Percentiles rank a stretch among this genome's conserved stretches.
Conservation (phyloP, 257 asterid species). For the Solanum habrochaites region DNA sequence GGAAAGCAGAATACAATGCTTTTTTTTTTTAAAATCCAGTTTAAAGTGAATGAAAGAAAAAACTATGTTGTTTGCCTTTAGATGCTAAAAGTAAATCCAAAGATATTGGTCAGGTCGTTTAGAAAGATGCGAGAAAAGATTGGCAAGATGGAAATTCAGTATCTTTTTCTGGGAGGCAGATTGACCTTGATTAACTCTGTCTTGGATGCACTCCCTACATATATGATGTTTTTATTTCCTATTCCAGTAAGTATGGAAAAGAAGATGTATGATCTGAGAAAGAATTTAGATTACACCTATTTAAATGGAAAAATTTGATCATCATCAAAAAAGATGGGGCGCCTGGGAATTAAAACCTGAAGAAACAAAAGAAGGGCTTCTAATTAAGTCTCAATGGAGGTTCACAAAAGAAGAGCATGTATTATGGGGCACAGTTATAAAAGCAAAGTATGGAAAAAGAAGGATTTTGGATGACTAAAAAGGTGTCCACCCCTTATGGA, state of each 20-base stretch:
- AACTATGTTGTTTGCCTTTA: background rate
- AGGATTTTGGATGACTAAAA: background rate
- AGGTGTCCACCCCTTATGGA: background rate
- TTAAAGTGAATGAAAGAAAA: background rate
- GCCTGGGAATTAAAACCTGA: background rate
- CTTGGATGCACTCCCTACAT: background rate
- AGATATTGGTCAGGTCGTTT: background rate
- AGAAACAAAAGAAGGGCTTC: background rate
- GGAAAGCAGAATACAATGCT: background rate
- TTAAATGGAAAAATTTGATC: background rate
- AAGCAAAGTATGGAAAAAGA: background rate
- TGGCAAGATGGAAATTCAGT: background rate
- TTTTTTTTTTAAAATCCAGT: background rate
- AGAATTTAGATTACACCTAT: background rate
- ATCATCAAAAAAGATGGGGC: background rate
- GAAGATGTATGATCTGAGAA: background rate
- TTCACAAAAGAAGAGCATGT: background rate
- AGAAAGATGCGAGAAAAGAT: background rate
- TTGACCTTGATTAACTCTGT: background rate
- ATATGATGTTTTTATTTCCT: background rate
- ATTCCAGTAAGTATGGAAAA: background rate
- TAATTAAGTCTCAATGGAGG: background rate
- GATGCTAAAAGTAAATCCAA: background rate
- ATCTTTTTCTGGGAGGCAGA: background rate
- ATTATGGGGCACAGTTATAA: background rate